phyloP scores from a whole-genome alignment of 2,329 filamentous ascomycete genomes.

The Knufia petricola region DNA sequence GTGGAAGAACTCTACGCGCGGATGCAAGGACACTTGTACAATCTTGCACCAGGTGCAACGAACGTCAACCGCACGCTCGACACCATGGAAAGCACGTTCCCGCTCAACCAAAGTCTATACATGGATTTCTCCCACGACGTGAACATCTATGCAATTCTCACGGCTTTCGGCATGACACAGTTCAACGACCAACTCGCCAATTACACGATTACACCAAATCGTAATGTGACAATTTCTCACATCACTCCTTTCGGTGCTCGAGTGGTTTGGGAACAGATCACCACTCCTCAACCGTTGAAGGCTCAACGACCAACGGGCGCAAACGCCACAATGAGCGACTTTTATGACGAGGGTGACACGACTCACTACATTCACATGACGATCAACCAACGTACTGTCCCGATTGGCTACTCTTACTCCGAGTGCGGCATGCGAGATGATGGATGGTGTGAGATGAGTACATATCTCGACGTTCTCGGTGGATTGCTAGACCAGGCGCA shows the following conservation, averaged over 20 bases:
- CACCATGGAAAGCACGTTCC: slow-evolving; percentile 58
- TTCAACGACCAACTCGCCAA: slow-evolving; percentile 53
- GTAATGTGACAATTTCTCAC: slow-evolving; percentile 57
- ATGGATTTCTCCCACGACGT: slow-evolving; percentile 73
- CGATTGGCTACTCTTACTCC: slow-evolving; percentile 55
- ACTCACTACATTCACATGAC: slow-evolving; percentile 66
- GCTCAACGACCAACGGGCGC: slow-evolving; percentile 38
- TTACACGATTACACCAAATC: slow-evolving; percentile 45
- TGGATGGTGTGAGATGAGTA: slow-evolving; percentile 66
- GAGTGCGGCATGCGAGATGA: slow-evolving; percentile 58
- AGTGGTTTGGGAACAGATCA: slow-evolving; percentile 65
- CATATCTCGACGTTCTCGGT: slow-evolving; percentile 56
- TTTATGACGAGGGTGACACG: slow-evolving; percentile 44
- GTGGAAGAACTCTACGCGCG: slow-evolving; percentile 65
- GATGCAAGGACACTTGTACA: slow-evolving; percentile 34
- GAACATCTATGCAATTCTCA: slow-evolving; percentile 59
- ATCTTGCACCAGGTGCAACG: slow-evolving; percentile 21
- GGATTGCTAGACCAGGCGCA: slow-evolving; percentile 48
- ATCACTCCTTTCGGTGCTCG: slow-evolving; percentile 63
- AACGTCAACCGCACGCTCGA: slow-evolving; percentile 39
- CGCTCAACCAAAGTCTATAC: slow-evolving; percentile 64
- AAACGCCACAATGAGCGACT: slow-evolving; percentile 20
- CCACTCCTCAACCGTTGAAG: slow-evolving; percentile 53
- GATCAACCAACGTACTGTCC: slow-evolving; percentile 63
- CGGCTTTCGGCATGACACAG: slow-evolving; percentile 57